phyloP scores from a whole-genome alignment of 2,329 filamentous ascomycete species.

The Onygenales sp. region DNA sequence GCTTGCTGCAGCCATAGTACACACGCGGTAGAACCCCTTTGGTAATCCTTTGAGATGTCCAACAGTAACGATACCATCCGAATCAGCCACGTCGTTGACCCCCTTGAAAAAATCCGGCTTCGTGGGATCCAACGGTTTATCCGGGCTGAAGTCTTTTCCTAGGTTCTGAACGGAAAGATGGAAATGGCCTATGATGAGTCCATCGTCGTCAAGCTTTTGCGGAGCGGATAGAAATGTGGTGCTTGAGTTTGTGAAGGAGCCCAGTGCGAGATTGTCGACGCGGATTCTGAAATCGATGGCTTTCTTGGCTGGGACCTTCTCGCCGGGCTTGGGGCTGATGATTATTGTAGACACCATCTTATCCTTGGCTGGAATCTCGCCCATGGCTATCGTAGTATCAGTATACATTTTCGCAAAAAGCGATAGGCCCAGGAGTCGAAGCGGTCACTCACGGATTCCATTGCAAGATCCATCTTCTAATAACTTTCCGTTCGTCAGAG shows the following conservation, averaged over 20 bases:
- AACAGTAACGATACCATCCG: constrained; percentile 22
- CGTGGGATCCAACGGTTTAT: constrained; percentile 42
- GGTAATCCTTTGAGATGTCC: constrained; percentile 44
- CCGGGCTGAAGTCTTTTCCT: constrained; percentile 37
- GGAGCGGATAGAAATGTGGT: constrained; percentile 46
- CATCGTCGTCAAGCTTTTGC: constrained; percentile 36
- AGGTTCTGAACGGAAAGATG: constrained; percentile 43
- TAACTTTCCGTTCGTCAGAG: constrained; percentile 45
- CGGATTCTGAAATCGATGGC: constrained; percentile 40
- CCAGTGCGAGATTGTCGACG: constrained; percentile 38
- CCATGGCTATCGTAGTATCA: constrained; percentile 30
- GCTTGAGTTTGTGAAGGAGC: constrained; percentile 44
- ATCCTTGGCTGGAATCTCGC: constrained; percentile 40
- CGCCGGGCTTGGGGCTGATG: constrained; percentile 33
- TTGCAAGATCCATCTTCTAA: constrained; percentile 44
- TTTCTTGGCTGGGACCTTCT: constrained; percentile 28
- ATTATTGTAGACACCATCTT: constrained; percentile 49
- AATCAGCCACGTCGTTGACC: constrained; percentile 51
- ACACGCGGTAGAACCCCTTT: constrained; percentile 54
- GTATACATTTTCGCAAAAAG: background rate
- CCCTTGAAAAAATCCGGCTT: constrained; percentile 59
- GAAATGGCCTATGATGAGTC: constrained; percentile 25
- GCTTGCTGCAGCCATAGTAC: constrained; percentile 53
- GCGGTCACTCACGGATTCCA: constrained; percentile 28
- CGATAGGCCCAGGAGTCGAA: background rate